A percentile compares a stretch with the other conserved stretches of the same genome.
These are phyloP conservation scores for Magnolia changhungtana DNA, from an alignment of 164 flowering plant genomes.

Conservation along the genomic window DNA sequence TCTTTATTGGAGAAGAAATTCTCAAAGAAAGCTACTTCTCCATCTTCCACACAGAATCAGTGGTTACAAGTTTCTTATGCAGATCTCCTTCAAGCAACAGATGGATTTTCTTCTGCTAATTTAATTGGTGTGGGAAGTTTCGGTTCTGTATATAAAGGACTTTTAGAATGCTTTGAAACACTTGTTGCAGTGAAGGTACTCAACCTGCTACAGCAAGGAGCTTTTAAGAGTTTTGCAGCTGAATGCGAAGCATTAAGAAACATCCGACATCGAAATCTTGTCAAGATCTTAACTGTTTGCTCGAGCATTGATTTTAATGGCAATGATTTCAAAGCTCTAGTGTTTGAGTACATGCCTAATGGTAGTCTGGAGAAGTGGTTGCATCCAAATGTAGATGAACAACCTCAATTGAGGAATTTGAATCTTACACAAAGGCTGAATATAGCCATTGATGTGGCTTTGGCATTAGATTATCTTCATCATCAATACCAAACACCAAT, in stretches of 20 bases:
- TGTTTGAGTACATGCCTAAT: constrained; percentile 21
- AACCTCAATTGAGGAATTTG: constrained; percentile 4
- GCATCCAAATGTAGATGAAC: constrained; percentile 3
- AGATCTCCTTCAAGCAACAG: constrained; percentile 15
- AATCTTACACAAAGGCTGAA: constrained; percentile 25
- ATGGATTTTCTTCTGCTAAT: constrained; percentile 10
- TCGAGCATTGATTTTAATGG: constrained; percentile 17
- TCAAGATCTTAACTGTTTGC: constrained; percentile 18
- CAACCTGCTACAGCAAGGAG: constrained; percentile 18
- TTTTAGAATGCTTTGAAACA: background rate
- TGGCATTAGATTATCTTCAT: too few relatives aligned
- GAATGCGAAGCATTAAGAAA: constrained; percentile 18
- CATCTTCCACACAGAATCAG: background rate
- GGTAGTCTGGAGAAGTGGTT: constrained; percentile 23
- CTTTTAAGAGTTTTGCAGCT: constrained; percentile 16
- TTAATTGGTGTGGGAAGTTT: constrained; percentile 19
- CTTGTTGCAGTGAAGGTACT: constrained; percentile 20
- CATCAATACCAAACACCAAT: too few relatives aligned
- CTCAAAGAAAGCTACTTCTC: background rate
- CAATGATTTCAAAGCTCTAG: constrained; percentile 19
- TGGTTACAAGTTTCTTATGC: constrained; percentile 11
- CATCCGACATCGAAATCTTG: constrained; percentile 15
- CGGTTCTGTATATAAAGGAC: constrained; percentile 21
- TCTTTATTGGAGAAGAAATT: constrained; percentile 9
- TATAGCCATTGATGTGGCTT: constrained; percentile 13